Base-by-base conservation (phyloP, 768 basidiomycete genomes). In the Lactarius hatsudake region DNA sequence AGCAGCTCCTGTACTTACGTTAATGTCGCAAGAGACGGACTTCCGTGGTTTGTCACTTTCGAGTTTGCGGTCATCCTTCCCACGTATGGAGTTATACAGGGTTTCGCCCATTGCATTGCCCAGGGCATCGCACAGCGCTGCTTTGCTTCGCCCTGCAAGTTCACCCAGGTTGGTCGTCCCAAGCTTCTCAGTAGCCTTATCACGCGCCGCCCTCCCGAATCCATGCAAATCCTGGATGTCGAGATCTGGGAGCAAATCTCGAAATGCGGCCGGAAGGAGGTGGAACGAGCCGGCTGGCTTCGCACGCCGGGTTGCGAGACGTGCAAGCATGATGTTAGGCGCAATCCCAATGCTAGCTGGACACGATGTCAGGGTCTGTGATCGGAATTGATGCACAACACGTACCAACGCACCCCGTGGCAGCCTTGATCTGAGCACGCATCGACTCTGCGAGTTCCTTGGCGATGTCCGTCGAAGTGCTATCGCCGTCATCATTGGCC, bases 21-120 rank as follows among this genome's bases (percentile, higher is more conserved):
- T 99, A 72, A 98, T 91, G 74, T 98, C 96, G 65, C 93, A 95
- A 13, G 91, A 94, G 23, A 99, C 94, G 7, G 90, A 93, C 76
- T 94, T 95, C 72, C 96, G 81, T 59, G 88, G 86, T 73, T 94
- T 93, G 74, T 93, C 90, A 40, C 87, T 88, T 74, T 94, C 91
- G 54, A 98, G 78, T 66, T 84, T 84, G 62, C 86, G 84, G 40
- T 90, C 84, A 72, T 98, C 97, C 32, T 94, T 80, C 0, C 97
- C 97, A 20, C 93, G 82, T 18, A 96, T 76, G 0, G 87, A 93
- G 23, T 93, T 93, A 73, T 86, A 95, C 30, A 98, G 77, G 48
- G 85, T 96, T 75, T 94, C 91, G 1, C 96, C 96, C 0, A 85
- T 92, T 30, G 84, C 81, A 71, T 86, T 89, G 0, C 97, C 97